phyloP scores from a whole-genome alignment of 2,329 filamentous ascomycete species.

The Lasiodiplodia theobromae region DNA sequence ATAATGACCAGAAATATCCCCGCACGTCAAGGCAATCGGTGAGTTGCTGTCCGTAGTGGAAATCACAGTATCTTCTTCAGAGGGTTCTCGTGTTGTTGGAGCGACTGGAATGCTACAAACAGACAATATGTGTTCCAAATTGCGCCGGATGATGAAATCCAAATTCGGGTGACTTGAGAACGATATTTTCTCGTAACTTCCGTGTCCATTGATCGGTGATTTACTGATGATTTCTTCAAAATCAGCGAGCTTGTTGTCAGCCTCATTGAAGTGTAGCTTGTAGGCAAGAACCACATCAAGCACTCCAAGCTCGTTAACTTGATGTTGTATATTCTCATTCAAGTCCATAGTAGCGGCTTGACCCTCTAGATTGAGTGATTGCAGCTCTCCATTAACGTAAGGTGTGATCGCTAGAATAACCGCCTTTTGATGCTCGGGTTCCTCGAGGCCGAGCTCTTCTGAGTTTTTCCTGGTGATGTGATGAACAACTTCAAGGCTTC shows the following conservation, averaged over 20 bases:
- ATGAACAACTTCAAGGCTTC: no score
- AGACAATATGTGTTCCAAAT: constrained; percentile 32
- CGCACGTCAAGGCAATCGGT: constrained; percentile 30
- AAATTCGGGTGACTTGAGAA: background rate
- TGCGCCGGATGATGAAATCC: constrained; percentile 29
- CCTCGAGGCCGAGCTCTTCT: no score
- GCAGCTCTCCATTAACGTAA: no score
- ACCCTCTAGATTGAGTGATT: no score
- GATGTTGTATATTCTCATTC: no score
- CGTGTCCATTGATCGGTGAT: rapidly evolving
- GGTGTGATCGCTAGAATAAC: no score
- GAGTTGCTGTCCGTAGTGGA: rapidly evolving
- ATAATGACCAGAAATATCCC: constrained; percentile 32
- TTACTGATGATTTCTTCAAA: background rate
- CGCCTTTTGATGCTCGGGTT: no score
- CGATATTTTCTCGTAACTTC: background rate
- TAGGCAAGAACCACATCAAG: no score
- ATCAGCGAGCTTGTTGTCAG: background rate
- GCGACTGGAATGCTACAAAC: constrained; percentile 29
- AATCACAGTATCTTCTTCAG: rapidly evolving
- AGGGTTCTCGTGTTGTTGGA: rapidly evolving
- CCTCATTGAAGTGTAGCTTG: background rate
- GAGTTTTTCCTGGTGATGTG: no score
- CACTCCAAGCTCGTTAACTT: no score
- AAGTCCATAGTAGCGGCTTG: no score